Evolutionary conservation across 768 basidiomycete genomes (phyloP).

Genomic region (Amanita brunnescens): DNA sequence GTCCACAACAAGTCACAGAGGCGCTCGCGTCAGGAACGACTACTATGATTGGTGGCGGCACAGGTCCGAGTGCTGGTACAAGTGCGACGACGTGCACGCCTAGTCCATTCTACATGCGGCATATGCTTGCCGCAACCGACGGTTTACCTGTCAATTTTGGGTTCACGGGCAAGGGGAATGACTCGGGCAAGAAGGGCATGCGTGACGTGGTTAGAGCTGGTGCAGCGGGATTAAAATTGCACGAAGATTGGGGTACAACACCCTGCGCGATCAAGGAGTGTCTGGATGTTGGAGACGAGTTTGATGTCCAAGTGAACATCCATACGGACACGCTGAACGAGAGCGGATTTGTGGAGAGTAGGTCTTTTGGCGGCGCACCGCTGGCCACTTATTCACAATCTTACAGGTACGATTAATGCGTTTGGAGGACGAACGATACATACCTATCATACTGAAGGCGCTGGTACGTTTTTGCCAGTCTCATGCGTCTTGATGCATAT

Average conservation of each 20-base stretch:
- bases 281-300: slow-evolving; percentile 77
- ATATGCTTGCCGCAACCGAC: slow-evolving; percentile 92
- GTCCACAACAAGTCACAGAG: slow-evolving; percentile 85
- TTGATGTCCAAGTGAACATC: slow-evolving; percentile 96
- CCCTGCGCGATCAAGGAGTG: slow-evolving; percentile 73
- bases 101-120: slow-evolving; percentile 78
- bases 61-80: slow-evolving; percentile 84
- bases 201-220: slow-evolving; percentile 81
- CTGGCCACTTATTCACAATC: not conserved
- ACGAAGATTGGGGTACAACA: slow-evolving; percentile 96
- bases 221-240: slow-evolving; percentile 85
- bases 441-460: slow-evolving; percentile 95
- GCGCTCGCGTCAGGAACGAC: slow-evolving; percentile 80
- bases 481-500: not conserved
- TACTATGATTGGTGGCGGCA: slow-evolving; percentile 94
- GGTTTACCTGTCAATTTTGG: slow-evolving; percentile 85
- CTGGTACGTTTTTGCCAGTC: slow-evolving; percentile 39
- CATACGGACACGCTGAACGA: slow-evolving; percentile 98
- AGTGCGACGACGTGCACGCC: slow-evolving; percentile 95
- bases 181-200: slow-evolving; percentile 63
- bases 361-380: slow-evolving; percentile 13
- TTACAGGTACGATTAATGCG: slow-evolving; percentile 74
- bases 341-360: slow-evolving; percentile 93
- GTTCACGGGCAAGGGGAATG: slow-evolving; percentile 96
- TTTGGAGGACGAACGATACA: slow-evolving; percentile 91